A percentile compares a stretch with the other conserved stretches of the same genome.
These are phyloP conservation scores for Dothistroma septosporum DNA, from an alignment of 2,329 filamentous ascomycete species.

Conservation along the genomic window DNA sequence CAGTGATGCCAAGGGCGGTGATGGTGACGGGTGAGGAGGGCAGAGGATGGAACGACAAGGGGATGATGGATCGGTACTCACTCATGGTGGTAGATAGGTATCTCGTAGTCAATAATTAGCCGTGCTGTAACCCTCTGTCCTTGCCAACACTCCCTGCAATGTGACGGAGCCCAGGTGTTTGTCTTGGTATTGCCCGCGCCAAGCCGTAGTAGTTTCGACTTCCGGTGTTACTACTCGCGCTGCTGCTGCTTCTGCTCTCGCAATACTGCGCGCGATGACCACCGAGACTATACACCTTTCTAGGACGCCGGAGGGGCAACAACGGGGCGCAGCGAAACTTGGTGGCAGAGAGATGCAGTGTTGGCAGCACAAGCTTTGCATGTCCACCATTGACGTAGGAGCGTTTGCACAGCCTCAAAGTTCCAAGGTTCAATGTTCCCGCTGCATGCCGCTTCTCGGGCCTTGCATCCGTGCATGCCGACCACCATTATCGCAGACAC, in stretches of 20 bases:
- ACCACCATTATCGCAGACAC: not conserved
- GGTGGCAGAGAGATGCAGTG: too few relatives aligned
- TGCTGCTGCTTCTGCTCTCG: not conserved
- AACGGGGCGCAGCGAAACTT: not conserved
- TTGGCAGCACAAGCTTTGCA: not conserved
- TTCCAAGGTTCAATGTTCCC: too few relatives aligned
- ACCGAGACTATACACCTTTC: not conserved
- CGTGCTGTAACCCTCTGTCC: not conserved
- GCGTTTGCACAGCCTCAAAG: not conserved
- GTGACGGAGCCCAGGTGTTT: not conserved
- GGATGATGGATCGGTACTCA: not conserved
- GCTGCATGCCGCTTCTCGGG: not conserved
- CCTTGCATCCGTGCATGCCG: not conserved
- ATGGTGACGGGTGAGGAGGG: not conserved
- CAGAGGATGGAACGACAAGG: not conserved
- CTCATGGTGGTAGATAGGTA: not conserved
- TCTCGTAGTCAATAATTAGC: not conserved
- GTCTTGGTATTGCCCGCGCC: not conserved
- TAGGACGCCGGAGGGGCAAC: not conserved
- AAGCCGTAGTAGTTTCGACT: not conserved
- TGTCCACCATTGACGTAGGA: not conserved
- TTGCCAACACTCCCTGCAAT: not conserved
- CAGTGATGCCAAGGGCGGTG: not conserved
- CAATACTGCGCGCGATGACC: not conserved
- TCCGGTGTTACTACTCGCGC: not conserved